Evolutionary conservation across 164 flowering plant genomes (phyloP).

Genomic region (Piper betle): DNA sequence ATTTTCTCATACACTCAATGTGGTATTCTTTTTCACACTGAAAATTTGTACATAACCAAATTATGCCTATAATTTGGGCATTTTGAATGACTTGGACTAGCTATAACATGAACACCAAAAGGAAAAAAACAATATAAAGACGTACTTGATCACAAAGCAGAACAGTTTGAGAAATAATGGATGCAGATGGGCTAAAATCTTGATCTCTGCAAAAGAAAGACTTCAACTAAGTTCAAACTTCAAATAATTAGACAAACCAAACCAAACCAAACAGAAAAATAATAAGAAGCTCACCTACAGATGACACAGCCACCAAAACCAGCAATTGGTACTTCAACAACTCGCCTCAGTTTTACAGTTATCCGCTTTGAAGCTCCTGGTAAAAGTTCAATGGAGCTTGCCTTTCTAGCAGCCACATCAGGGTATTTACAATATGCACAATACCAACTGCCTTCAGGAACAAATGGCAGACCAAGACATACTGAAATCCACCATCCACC

Average conservation of each 20-base stretch:
- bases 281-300: slow-evolving; percentile 47
- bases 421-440: slow-evolving; percentile 61
- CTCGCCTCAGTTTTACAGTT: slow-evolving; percentile 43
- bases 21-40: slow-evolving; percentile 93
- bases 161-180: slow-evolving; percentile 62
- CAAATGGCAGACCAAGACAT: slow-evolving; percentile 44
- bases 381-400: slow-evolving; percentile 22
- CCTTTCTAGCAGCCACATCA: slow-evolving; percentile 18
- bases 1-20: slow-evolving; percentile 70
- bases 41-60: slow-evolving; percentile 9
- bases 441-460: slow-evolving; percentile 43
- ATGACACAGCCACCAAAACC: slow-evolving; percentile 82
- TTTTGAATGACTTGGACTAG: background rate
- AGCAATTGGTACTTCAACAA: slow-evolving; percentile 56
- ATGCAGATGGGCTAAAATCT: slow-evolving; percentile 55
- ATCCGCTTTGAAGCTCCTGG: slow-evolving; percentile 25
- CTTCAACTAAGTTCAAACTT: background rate
- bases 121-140: background rate
- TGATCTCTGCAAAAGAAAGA: slow-evolving; percentile 30
- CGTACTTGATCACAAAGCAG: slow-evolving; percentile 88
- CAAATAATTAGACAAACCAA: background rate
- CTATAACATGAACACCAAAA: background rate
- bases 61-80: slow-evolving; percentile 1
- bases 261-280: background rate
- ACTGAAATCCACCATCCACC: slow-evolving; percentile 29